phyloP scores from a whole-genome alignment of 306 rosid genomes.

The Glycine soja region DNA sequence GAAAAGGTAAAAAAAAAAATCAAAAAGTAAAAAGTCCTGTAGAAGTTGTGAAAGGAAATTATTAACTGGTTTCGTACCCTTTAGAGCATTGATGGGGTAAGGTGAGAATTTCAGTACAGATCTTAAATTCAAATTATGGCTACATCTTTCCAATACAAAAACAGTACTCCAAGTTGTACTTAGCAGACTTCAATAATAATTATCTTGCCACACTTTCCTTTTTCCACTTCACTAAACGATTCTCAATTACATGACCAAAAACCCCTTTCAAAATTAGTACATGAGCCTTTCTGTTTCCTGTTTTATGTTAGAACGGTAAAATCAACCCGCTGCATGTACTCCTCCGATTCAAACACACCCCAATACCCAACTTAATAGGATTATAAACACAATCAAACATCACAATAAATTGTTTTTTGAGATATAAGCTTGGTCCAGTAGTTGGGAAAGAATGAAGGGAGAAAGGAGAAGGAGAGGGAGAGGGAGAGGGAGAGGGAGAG shows the following conservation, averaged over 20 bases:
- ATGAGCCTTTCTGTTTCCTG: background rate
- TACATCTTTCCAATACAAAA: background rate
- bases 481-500: too few relatives aligned
- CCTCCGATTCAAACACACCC: slow-evolving; percentile 6
- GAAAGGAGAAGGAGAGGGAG: too few relatives aligned
- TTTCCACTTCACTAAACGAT: background rate
- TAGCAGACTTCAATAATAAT: background rate
- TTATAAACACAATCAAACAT: slow-evolving; percentile 7
- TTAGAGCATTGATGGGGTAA: background rate
- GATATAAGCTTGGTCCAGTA: too few relatives aligned
- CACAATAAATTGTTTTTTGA: background rate
- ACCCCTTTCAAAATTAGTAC: background rate
- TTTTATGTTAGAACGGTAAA: slow-evolving; percentile 2
- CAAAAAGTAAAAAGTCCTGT: background rate
- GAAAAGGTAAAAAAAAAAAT: background rate
- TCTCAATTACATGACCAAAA: background rate
- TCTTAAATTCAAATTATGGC: background rate
- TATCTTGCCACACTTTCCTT: slow-evolving; percentile 5
- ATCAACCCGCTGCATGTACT: background rate
- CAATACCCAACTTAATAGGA: background rate
- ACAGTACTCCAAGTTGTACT: background rate
- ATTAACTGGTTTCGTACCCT: background rate
- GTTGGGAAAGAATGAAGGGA: too few relatives aligned
- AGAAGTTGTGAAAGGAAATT: slow-evolving; percentile 15
- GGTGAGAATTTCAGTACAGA: background rate